These are phyloP conservation scores for Curvularia hawaiiensis DNA, from an alignment of 2,329 filamentous ascomycete genomes.

Conservation along the genomic window DNA sequence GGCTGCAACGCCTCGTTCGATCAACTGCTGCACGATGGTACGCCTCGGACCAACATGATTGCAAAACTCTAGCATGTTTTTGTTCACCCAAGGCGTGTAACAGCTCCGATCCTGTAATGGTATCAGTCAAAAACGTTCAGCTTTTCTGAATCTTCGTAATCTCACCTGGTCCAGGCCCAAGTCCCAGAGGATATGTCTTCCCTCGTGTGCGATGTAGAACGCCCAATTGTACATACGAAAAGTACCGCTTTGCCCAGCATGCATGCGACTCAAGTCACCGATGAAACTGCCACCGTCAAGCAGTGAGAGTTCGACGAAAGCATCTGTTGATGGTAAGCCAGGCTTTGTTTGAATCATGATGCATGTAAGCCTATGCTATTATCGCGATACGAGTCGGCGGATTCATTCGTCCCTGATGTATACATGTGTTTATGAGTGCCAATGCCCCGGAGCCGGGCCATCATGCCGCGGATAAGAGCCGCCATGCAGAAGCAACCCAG, in stretches of 20 bases:
- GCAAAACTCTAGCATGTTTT: slow-evolving; percentile 34
- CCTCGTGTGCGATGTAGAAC: slow-evolving; percentile 35
- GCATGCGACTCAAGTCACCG: slow-evolving; percentile 33
- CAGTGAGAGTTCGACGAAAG: slow-evolving; percentile 32
- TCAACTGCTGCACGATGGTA: slow-evolving; percentile 36
- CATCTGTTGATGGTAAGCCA: slow-evolving; percentile 22
- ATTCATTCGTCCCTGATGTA: not conserved
- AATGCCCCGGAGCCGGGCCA: not conserved
- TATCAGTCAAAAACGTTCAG: not conserved
- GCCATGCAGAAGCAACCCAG: not conserved
- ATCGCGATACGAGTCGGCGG: not conserved
- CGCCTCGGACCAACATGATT: slow-evolving; percentile 37
- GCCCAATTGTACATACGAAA: slow-evolving; percentile 47
- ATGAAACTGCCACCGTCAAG: slow-evolving; percentile 44
- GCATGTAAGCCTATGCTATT: not conserved
- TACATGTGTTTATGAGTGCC: not conserved
- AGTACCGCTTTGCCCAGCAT: slow-evolving; percentile 32
- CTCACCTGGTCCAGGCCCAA: slow-evolving; percentile 38
- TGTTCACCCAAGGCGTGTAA: slow-evolving; percentile 43
- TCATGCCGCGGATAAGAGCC: not conserved
- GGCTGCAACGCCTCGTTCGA: slow-evolving; percentile 26
- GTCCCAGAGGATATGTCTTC: slow-evolving; percentile 40
- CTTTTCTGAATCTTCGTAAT: not conserved
- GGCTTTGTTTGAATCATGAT: not conserved
- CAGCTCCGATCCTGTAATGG: slow-evolving; percentile 32